Percentiles rank a stretch among this genome's conserved stretches.
phyloP scores from a whole-genome alignment of 176 grass and related monocot genomes.

The Thalia dealbata region DNA sequence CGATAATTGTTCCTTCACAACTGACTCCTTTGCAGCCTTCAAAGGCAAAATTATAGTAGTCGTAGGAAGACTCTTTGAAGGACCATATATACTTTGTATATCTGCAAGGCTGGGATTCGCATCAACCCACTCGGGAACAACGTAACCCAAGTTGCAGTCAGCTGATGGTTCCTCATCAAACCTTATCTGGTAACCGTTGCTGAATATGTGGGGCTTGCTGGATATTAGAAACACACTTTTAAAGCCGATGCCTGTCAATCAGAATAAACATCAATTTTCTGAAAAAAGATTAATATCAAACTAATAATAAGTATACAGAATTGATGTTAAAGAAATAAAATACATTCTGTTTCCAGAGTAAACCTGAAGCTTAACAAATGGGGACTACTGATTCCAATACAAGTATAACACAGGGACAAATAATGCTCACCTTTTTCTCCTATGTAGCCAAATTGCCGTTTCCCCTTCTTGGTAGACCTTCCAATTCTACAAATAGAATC shows the following conservation, averaged over 20 bases:
- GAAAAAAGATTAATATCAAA: background rate
- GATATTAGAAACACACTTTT: conserved; percentile 73
- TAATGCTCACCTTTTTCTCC: conserved; percentile 56
- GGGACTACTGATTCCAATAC: background rate
- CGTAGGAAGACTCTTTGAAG: conserved; percentile 37
- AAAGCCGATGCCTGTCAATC: conserved; percentile 63
- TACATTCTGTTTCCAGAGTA: background rate
- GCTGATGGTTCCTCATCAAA: conserved; percentile 53
- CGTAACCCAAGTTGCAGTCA: conserved; percentile 68
- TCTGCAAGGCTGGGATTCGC: conserved; percentile 37
- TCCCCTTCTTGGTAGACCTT: conserved; percentile 55
- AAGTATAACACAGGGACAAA: background rate
- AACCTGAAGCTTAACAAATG: background rate
- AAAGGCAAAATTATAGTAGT: conserved; percentile 61
- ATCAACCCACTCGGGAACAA: conserved; percentile 76
- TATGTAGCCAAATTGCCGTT: conserved; percentile 39
- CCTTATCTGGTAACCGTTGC: conserved; percentile 77
- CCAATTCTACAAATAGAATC: conserved; percentile 54
- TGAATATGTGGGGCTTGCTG: conserved; percentile 58
- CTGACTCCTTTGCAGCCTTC: conserved; percentile 41
- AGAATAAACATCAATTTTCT: background rate
- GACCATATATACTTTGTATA: conserved; percentile 38
- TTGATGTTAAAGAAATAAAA: background rate
- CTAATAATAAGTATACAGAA: background rate
- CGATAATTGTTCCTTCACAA: conserved; percentile 61